Conservation (phyloP, 2,329 filamentous ascomycete species). For the Aspergillus chevalieri region DNA sequence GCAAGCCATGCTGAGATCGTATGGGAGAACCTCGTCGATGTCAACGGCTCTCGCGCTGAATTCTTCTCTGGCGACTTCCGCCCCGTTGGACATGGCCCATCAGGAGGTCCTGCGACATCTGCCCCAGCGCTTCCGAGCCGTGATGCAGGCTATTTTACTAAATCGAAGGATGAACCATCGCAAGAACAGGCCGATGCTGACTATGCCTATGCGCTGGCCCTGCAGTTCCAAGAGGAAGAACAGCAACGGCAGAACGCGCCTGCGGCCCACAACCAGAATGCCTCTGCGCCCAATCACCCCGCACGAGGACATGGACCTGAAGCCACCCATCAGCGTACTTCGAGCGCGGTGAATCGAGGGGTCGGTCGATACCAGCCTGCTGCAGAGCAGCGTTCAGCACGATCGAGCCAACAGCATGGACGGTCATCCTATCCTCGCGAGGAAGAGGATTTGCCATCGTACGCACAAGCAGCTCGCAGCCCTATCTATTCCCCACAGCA, state of each 20-base stretch:
- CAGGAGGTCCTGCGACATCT: slow-evolving; percentile 23
- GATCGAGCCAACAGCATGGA: not conserved
- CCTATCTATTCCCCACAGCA: slow-evolving; percentile 50
- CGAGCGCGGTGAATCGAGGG: slow-evolving; percentile 15
- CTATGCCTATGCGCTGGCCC: slow-evolving; percentile 79
- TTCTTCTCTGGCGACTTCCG: slow-evolving; percentile 89
- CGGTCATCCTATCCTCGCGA: slow-evolving; percentile 33
- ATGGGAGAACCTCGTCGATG: slow-evolving; percentile 88
- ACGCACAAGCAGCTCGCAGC: slow-evolving; percentile 57
- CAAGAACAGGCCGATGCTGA: slow-evolving; percentile 66
- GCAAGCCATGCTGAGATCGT: slow-evolving; percentile 82
- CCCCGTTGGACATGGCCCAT: slow-evolving; percentile 59
- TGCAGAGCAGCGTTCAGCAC: not conserved
- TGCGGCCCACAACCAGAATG: slow-evolving; percentile 23
- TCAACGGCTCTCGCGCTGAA: slow-evolving; percentile 74
- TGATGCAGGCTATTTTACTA: slow-evolving; percentile 4
- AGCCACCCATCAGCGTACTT: slow-evolving; percentile 11
- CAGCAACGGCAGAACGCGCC: slow-evolving; percentile 36
- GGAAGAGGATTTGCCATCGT: slow-evolving; percentile 52
- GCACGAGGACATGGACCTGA: slow-evolving; percentile 7
- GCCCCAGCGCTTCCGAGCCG: slow-evolving; percentile 22
- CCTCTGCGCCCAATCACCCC: slow-evolving; percentile 17
- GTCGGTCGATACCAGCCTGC: slow-evolving; percentile 4
- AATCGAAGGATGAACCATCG: slow-evolving; percentile 14
- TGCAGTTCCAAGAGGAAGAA: slow-evolving; percentile 93